Evolutionary conservation across 1,284 basidiomycete species (phyloP), one percentile per base, ranked within the genome.

Genomic region (Boletus mariae): DNA sequence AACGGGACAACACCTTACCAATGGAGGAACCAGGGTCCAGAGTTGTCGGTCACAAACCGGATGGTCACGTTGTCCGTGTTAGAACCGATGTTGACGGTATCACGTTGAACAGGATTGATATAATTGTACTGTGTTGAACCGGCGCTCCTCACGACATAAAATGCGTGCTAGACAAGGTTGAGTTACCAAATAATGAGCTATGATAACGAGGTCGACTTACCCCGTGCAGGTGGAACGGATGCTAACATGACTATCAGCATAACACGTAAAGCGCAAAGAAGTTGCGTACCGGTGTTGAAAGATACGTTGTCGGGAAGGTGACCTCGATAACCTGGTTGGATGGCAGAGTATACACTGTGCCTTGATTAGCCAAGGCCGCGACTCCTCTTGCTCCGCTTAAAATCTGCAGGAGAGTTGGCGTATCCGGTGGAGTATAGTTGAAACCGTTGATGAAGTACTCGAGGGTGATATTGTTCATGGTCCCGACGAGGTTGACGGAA

Each of bases 221-320:
- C 51, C 77, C 74, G 50, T 79, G 77, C 47, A 79, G 60, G 61
- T 76, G 76, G 59, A 77, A 71, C 1, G 75, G 75, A 49, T 70
- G 68, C 68, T 70, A 35, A 49, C 4, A 49, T 9, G 12, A 45
- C 17, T 13, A 25, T 53, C 26, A 59, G 44, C 47, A 47, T 20
- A 42, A 12, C 51, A 17, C 12, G n/a, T 11, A 23, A 25, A 23
- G 13, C 1, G 13, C 2, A 26, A 45, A 28, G 5, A n/a, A 25
- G 29, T 1, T 12, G 10, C 61, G 25, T 35, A 66, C 66, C 15
- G 63, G 63, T 25, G 59, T 59, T 2, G 47, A 0, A 29, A 63
- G 52, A 25, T 50, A 57, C n/a, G 38, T n/a, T 1, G 61, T 67
- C 15, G 66, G 63, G 15, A 66, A 56, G 4, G 70, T 57, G n/a